Evolutionary conservation across 2,329 filamentous ascomycete species (phyloP).

Genomic region (Orbilia javanica): DNA sequence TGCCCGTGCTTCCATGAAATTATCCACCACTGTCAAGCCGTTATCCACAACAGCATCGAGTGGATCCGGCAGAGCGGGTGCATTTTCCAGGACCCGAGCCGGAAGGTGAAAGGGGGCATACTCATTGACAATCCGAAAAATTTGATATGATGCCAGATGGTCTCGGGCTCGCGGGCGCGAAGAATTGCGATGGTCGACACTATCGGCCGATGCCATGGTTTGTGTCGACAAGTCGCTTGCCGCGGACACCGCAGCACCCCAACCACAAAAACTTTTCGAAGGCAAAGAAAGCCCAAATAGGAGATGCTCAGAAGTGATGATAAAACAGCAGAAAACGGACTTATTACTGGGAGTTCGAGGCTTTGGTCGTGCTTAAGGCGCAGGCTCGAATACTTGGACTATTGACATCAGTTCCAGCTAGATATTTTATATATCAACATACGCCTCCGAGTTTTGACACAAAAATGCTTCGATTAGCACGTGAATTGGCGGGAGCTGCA

Average conservation of each 20-base stretch:
- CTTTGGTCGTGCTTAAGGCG: background rate
- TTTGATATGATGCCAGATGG: constrained; percentile 46
- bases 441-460: background rate
- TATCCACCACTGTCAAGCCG: constrained; percentile 43
- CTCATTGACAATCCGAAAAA: constrained; percentile 44
- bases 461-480: constrained; percentile 3
- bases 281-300: background rate
- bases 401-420: background rate
- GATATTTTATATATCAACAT: background rate
- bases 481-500: constrained; percentile 15
- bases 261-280: background rate
- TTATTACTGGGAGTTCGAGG: background rate
- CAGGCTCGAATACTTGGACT: background rate
- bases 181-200: constrained; percentile 5
- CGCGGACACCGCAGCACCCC: background rate
- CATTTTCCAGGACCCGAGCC: constrained; percentile 29
- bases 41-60: constrained; percentile 44
- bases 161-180: constrained; percentile 45
- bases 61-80: constrained; percentile 47
- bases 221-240: constrained; percentile 19
- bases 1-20: constrained; percentile 35
- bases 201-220: constrained; percentile 46
- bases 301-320: background rate
- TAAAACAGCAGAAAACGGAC: background rate
- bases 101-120: constrained; percentile 53